Conservation (phyloP, 2,329 filamentous ascomycete species). For the Tolypocladium tropicale region DNA sequence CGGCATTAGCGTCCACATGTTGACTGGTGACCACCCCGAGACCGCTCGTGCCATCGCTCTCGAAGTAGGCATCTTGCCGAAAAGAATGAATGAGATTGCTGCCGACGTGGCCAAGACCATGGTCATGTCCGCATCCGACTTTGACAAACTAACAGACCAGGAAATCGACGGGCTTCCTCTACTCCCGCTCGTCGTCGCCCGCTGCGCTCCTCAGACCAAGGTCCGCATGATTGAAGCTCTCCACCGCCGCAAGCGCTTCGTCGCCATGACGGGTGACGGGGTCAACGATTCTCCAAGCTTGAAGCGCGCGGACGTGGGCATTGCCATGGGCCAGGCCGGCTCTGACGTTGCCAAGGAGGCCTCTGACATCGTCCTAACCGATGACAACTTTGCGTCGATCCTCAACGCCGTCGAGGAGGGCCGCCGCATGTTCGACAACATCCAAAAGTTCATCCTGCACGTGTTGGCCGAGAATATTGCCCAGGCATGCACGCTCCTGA, state of each 20-base stretch:
- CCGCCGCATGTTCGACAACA: slow-evolving; percentile 61
- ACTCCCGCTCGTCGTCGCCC: slow-evolving; percentile 57
- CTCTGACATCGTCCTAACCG: slow-evolving; percentile 56
- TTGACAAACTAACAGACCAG: slow-evolving; percentile 53
- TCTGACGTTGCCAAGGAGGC: slow-evolving; percentile 64
- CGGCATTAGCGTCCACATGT: slow-evolving; percentile 56
- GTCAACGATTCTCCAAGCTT: slow-evolving; percentile 62
- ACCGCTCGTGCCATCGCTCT: slow-evolving; percentile 55
- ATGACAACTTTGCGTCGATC: slow-evolving; percentile 64
- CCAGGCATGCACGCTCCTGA: slow-evolving; percentile 56
- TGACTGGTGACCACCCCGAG: slow-evolving; percentile 59
- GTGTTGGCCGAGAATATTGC: slow-evolving; percentile 60
- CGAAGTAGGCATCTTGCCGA: slow-evolving; percentile 52
- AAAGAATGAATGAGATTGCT: slow-evolving; percentile 37
- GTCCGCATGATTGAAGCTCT: slow-evolving; percentile 67
- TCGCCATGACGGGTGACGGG: slow-evolving; percentile 63
- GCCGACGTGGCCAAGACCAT: slow-evolving; percentile 47
- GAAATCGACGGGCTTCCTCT: slow-evolving; percentile 54
- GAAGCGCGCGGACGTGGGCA: slow-evolving; percentile 59
- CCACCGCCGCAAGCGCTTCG: slow-evolving; percentile 53
- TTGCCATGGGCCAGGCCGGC: slow-evolving; percentile 59
- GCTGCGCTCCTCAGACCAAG: slow-evolving; percentile 61
- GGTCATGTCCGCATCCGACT: slow-evolving; percentile 58
- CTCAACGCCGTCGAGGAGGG: slow-evolving; percentile 63
- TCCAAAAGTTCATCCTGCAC: slow-evolving; percentile 62